phyloP scores from a whole-genome alignment of 179 eudicot species.

The Vitellaria paradoxa region DNA sequence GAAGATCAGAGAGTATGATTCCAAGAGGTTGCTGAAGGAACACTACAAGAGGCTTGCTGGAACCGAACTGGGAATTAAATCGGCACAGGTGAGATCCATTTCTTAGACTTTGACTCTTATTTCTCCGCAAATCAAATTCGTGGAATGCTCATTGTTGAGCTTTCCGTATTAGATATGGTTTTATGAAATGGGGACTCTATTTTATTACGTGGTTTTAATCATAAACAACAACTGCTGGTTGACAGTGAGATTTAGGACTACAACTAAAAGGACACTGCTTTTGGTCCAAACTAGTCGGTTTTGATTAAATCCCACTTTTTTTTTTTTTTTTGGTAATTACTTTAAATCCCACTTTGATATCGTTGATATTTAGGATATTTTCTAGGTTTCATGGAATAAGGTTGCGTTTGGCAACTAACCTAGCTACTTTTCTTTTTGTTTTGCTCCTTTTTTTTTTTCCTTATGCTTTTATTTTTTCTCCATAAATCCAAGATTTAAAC shows the following conservation, averaged over 20 bases:
- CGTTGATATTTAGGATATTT: no score
- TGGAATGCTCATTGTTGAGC: neutral
- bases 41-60: constrained; percentile 65
- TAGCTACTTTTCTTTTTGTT: no score
- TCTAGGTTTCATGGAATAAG: no score
- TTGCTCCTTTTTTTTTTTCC: no score
- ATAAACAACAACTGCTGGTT: neutral
- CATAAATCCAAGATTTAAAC: no score
- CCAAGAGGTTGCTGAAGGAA: constrained; percentile 71
- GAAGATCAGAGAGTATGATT: constrained; percentile 84
- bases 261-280: neutral
- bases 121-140: neutral
- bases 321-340: no score
- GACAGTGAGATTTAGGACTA: neutral
- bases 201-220: neutral
- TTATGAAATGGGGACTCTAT: neutral
- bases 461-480: no score
- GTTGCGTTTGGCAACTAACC: no score
- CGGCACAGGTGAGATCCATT: constrained; percentile 46
- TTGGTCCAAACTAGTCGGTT: neutral
- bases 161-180: neutral
- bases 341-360: no score
- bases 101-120: neutral
- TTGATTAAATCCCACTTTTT: neutral
- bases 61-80: constrained; percentile 42